These are phyloP conservation scores for Lachnellula occidentalis DNA, from an alignment of 2,329 filamentous ascomycete genomes.

Conservation along the genomic window DNA sequence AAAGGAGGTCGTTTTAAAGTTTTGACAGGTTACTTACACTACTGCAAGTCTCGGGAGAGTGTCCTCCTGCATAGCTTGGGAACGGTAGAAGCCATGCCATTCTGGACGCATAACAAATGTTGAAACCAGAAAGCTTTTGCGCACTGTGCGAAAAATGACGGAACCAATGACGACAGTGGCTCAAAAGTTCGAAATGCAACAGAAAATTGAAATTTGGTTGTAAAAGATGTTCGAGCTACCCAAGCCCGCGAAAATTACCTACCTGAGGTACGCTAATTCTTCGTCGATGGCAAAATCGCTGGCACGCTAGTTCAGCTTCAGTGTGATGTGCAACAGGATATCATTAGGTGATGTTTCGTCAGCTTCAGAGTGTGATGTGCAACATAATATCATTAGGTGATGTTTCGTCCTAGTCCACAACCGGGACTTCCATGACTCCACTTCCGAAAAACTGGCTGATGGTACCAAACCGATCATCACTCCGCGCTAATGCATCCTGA, in stretches of 20 bases:
- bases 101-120: background rate
- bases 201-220: background rate
- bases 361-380: background rate
- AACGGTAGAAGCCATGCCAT: background rate
- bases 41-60: background rate
- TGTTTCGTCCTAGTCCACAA: conserved; percentile 9
- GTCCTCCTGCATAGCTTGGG: too few species aligned
- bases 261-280: background rate
- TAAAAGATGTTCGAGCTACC: background rate
- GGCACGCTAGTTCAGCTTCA: background rate
- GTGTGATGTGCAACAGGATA: background rate
- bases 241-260: too few species aligned
- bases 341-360: background rate
- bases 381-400: background rate
- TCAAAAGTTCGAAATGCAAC: conserved; percentile 10
- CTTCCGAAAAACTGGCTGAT: conserved; percentile 92
- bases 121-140: background rate
- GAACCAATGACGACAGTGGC: conserved; percentile 9
- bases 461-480: conserved; percentile 80
- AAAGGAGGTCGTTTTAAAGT: background rate
- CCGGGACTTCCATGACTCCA: conserved; percentile 68
- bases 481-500: conserved; percentile 68
- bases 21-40: background rate
- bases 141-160: background rate
- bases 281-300: background rate